Evolutionary conservation across 306 rosid genomes (phyloP).

Genomic region (Corylus avellana): DNA sequence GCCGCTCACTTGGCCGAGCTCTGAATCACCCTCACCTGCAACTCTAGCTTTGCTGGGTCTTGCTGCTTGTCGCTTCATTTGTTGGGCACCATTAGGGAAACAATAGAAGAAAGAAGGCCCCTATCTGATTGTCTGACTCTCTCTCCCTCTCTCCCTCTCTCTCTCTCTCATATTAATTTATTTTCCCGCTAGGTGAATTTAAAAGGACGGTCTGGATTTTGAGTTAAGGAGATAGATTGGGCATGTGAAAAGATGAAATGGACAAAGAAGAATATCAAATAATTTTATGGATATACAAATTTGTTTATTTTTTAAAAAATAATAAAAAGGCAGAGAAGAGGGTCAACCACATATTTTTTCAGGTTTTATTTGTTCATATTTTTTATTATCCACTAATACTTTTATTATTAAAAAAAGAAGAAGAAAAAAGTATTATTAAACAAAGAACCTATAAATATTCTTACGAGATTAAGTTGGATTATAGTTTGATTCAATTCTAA

Average conservation of each 20-base stretch:
- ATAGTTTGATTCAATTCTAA: too few species aligned
- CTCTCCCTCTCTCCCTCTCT: background rate
- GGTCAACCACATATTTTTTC: too few species aligned
- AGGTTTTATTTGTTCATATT: too few species aligned
- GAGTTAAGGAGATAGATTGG: background rate
- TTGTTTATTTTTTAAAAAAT: too few species aligned
- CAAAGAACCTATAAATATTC: too few species aligned
- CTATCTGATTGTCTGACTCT: background rate
- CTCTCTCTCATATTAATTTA: background rate
- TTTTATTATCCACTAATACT: too few species aligned
- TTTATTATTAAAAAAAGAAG: too few species aligned
- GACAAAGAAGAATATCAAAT: background rate
- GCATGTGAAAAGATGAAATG: background rate
- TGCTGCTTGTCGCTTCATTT: slow-evolving; percentile 27
- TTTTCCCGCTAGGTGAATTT: background rate
- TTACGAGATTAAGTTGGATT: too few species aligned
- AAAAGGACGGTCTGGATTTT: too few species aligned
- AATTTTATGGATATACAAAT: too few species aligned
- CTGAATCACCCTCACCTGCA: slow-evolving; percentile 29
- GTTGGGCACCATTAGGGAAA: slow-evolving; percentile 43
- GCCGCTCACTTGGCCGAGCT: slow-evolving; percentile 30
- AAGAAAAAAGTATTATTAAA: too few species aligned
- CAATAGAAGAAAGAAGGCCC: background rate
- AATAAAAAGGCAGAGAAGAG: too few species aligned
- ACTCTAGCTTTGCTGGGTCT: slow-evolving; percentile 18